Evolutionary conservation across 1,139 yeast genomes (phyloP).

Genomic region (Candida anutae): DNA sequence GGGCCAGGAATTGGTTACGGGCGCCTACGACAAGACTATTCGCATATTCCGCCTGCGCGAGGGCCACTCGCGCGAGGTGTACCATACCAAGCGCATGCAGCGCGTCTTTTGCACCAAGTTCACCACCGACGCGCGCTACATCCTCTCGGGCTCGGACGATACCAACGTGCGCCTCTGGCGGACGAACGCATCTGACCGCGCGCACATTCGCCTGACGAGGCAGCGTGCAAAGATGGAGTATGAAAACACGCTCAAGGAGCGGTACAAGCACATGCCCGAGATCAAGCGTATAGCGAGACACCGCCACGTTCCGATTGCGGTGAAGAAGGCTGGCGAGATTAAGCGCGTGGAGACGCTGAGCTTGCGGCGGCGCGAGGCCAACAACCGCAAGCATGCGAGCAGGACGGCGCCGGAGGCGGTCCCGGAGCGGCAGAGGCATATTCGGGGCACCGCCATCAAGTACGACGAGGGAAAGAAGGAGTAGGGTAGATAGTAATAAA

Average conservation of each 20-base stretch:
- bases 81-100: conserved; percentile 98
- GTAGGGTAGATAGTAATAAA: too few species aligned
- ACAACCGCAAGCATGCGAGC: conserved; percentile 71
- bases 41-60: conserved; percentile 68
- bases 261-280: conserved; percentile 95
- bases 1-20: conserved; percentile 92
- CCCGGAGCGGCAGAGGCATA: conserved; percentile 77
- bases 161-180: conserved; percentile 95
- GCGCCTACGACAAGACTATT: conserved; percentile 89
- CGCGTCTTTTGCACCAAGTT: conserved; percentile 77
- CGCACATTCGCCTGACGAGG: conserved; percentile 71
- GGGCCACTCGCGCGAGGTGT: conserved; percentile 91
- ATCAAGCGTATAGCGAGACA: conserved; percentile 83
- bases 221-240: conserved; percentile 83
- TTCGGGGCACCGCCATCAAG: conserved; percentile 72
- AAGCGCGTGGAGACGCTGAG: conserved; percentile 68
- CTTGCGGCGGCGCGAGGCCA: conserved; percentile 72
- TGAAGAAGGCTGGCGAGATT: conserved; percentile 84
- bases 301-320: conserved; percentile 80
- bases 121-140: conserved; percentile 82
- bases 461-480: conserved; percentile 10
- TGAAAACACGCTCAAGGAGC: conserved; percentile 83
- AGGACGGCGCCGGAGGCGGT: conserved; percentile 57
- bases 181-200: conserved; percentile 74
- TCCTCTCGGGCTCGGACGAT: conserved; percentile 90